Evolutionary conservation across 768 basidiomycete genomes (phyloP).

Genomic region (Mycena chlorophos): DNA sequence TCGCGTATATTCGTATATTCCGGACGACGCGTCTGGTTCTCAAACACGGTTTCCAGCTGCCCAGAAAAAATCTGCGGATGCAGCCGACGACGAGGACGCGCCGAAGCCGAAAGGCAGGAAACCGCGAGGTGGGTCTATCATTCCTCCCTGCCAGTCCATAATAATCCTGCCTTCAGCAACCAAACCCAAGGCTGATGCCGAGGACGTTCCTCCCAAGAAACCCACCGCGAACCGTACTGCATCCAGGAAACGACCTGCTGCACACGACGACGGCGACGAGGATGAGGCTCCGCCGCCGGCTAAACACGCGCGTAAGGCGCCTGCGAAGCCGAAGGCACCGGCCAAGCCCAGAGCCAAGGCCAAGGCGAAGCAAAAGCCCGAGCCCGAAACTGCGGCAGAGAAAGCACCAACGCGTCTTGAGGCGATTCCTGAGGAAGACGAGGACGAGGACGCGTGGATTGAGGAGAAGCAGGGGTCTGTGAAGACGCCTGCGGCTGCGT

Average conservation of each 20-base stretch:
- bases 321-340: too few species aligned
- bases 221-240: neutral
- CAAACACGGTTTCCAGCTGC: too few species aligned
- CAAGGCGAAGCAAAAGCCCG: conserved; percentile 7
- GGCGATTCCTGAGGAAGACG: conserved; percentile 16
- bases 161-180: too few species aligned
- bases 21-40: neutral
- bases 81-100: conserved; percentile 6
- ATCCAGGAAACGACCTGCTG: neutral
- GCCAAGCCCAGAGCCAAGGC: too few species aligned
- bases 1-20: neutral
- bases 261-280: conserved; percentile 5
- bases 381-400: neutral
- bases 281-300: neutral
- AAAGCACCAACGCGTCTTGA: conserved; percentile 1
- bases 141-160: too few species aligned
- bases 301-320: neutral
- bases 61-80: too few species aligned
- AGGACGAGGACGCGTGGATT: conserved; percentile 4
- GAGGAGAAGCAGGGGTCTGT: neutral
- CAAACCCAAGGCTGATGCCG: too few species aligned
- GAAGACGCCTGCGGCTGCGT: neutral
- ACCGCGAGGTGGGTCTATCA: neutral
- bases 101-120: neutral
- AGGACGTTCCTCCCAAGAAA: too few species aligned